A percentile compares a stretch with the other conserved stretches of the same genome.
These are phyloP conservation scores for Chrysoporthe deuterocubensis DNA, from an alignment of 2,329 filamentous ascomycete species.

Conservation along the genomic window DNA sequence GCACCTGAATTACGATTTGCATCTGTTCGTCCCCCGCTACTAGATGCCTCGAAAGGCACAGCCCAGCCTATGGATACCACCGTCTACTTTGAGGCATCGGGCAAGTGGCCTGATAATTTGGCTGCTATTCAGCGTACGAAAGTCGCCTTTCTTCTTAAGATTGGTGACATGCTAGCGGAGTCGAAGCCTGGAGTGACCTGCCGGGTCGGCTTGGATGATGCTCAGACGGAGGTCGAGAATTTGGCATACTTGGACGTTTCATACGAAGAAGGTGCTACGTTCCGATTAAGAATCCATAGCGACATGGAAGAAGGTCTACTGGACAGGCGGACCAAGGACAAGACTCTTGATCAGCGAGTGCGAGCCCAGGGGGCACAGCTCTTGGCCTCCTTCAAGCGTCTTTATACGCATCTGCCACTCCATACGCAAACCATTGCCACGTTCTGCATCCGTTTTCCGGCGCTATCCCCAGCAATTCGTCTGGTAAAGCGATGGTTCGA, in stretches of 20 bases:
- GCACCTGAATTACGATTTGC: constrained; percentile 76
- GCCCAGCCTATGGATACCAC: constrained; percentile 73
- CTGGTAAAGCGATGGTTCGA: constrained; percentile 90
- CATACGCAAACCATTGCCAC: constrained; percentile 83
- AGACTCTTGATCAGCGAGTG: constrained; percentile 64
- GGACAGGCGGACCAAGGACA: constrained; percentile 77
- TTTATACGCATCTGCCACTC: constrained; percentile 72
- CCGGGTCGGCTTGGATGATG: constrained; percentile 81
- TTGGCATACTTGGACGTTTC: constrained; percentile 81
- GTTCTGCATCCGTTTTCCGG: constrained; percentile 77
- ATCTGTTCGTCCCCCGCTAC: constrained; percentile 59
- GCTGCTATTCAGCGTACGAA: constrained; percentile 92
- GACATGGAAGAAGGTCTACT: constrained; percentile 84
- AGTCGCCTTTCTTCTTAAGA: constrained; percentile 81
- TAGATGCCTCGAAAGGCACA: constrained; percentile 49
- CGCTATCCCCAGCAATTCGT: constrained; percentile 81
- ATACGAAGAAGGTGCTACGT: constrained; percentile 72
- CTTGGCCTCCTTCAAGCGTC: constrained; percentile 71
- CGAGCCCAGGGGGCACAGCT: constrained; percentile 73
- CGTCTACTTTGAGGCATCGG: constrained; percentile 91
- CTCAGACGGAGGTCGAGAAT: constrained; percentile 70
- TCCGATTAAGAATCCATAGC: constrained; percentile 86
- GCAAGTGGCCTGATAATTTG: constrained; percentile 91
- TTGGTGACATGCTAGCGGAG: constrained; percentile 71
- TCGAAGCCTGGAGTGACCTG: constrained; percentile 62